Evolutionary conservation across 2,329 filamentous ascomycete genomes (phyloP), one percentile per base, ranked within the genome.

Genomic region (Colletotrichum camelliae): DNA sequence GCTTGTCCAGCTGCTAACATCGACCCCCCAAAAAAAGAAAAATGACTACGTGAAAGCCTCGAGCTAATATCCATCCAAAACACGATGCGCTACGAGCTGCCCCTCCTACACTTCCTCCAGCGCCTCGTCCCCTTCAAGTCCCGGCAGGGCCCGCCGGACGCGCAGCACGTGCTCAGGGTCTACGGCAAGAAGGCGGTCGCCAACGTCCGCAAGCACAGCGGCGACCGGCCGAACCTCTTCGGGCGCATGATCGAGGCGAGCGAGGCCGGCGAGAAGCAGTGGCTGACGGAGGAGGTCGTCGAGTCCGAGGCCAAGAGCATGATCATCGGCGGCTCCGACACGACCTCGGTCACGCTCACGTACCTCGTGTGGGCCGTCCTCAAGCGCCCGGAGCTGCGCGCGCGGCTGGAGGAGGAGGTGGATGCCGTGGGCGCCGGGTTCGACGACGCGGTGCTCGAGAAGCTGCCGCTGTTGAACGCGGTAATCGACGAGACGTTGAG

Each of bases 321-420:
- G 77, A 90, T 91, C 67, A 73, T 88, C 10, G 89, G 88, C 4
- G 89, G 89, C 4, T 88, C 84, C 57, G 89, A 90, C 74, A 91
- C 89, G 0, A 90, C 89, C 0, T 86, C 89, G 2, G 83, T 85
- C 18, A 87, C 87, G 0, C 76, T 91, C 64, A 90, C 88, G 0
- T 91, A 89, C 72, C 80, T 88, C 0, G 78, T 86, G 7, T 90
- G 86, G 85, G 78, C 81, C 7, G 80, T 87, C 13, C 83, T 82
- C 70, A 74, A 78, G 24, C 76, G 82, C 24, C 81, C 82, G 0
- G 69, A 79, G 0, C 72, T 87, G 37, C 80, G 80, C 37, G 77
- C 79, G 3, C 74, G 72, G 7, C 79, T 89, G 1, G 78, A 85
- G 1, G 74, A 79, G 1, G 85, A 87, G 76, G 77, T 89, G 1